Conservation (phyloP, 495 filamentous ascomycete genomes). For the Aspergillus mulundensis region DNA sequence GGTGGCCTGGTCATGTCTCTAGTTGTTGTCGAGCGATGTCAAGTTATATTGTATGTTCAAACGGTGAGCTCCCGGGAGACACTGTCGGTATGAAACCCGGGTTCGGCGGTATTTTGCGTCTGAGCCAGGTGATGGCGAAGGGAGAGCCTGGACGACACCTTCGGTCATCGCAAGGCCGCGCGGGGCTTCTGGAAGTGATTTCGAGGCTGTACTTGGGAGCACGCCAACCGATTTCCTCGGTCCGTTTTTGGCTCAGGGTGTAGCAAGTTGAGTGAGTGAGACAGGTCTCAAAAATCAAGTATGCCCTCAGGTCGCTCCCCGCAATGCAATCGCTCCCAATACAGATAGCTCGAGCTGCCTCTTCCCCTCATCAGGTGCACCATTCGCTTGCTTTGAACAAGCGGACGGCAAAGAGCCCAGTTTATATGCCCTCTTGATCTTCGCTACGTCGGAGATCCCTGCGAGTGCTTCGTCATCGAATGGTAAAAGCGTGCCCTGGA, state of each 20-base stretch:
- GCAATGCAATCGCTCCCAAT: conserved; percentile 69
- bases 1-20: not conserved
- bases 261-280: not conserved
- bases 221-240: not conserved
- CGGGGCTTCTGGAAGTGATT: too few relatives aligned
- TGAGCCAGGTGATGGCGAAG: not conserved
- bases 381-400: conserved; percentile 22
- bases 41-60: not conserved
- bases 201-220: not conserved
- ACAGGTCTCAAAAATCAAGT: not conserved
- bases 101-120: not conserved
- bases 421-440: conserved; percentile 81
- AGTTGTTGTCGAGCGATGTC: not conserved
- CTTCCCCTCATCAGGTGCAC: conserved; percentile 26
- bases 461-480: conserved; percentile 62
- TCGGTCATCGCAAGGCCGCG: not conserved
- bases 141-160: not conserved
- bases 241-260: not conserved
- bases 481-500: conserved; percentile 58
- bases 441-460: conserved; percentile 57
- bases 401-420: conserved; percentile 52
- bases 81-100: not conserved
- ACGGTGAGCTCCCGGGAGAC: not conserved
- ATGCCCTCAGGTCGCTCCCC: conserved; percentile 44
- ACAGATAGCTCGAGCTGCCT: conserved; percentile 58